Conservation (phyloP, 73 alveolate species). For the Loxodes magnus region DNA sequence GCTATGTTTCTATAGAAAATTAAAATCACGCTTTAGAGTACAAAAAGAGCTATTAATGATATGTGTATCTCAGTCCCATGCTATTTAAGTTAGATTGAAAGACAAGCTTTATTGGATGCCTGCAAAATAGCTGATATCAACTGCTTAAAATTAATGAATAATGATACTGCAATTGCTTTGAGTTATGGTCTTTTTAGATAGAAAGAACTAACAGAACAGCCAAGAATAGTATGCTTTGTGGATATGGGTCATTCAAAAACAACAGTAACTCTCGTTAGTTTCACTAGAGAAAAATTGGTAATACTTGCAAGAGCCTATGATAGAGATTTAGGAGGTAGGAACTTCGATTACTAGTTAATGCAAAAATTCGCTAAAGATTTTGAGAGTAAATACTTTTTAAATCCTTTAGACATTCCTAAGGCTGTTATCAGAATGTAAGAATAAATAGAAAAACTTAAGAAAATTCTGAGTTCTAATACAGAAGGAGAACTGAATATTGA, state of each 20-base stretch:
- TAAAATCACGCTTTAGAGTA: conserved; percentile 34
- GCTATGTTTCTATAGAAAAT: conserved; percentile 52
- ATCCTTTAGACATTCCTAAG: conserved; percentile 71
- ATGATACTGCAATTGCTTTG: conserved; percentile 92
- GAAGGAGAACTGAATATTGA: conserved; percentile 78
- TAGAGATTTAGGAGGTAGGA: conserved; percentile 93
- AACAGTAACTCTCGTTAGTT: conserved; percentile 76
- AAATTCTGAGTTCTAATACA: conserved; percentile 77
- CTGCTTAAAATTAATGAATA: conserved; percentile 81
- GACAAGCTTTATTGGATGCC: conserved; percentile 91
- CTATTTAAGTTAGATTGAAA: conserved; percentile 76
- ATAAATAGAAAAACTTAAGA: conserved; percentile 82
- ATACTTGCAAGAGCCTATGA: conserved; percentile 67
- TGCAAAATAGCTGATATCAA: conserved; percentile 70
- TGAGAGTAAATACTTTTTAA: conserved; percentile 58
- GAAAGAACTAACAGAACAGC: conserved; percentile 64
- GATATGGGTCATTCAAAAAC: conserved; percentile 92
- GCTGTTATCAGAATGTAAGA: conserved; percentile 78
- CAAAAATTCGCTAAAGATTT: conserved; percentile 68
- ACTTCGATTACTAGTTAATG: conserved; percentile 74
- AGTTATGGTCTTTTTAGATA: conserved; percentile 94
- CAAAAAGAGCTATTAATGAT: conserved; percentile 43
- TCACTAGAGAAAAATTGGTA: conserved; percentile 67
- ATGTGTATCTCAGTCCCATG: conserved; percentile 74
- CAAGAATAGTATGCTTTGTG: conserved; percentile 82